These are phyloP conservation scores for Pezicula rhizophila DNA, from an alignment of 2,329 filamentous ascomycete genomes.

Conservation along the genomic window DNA sequence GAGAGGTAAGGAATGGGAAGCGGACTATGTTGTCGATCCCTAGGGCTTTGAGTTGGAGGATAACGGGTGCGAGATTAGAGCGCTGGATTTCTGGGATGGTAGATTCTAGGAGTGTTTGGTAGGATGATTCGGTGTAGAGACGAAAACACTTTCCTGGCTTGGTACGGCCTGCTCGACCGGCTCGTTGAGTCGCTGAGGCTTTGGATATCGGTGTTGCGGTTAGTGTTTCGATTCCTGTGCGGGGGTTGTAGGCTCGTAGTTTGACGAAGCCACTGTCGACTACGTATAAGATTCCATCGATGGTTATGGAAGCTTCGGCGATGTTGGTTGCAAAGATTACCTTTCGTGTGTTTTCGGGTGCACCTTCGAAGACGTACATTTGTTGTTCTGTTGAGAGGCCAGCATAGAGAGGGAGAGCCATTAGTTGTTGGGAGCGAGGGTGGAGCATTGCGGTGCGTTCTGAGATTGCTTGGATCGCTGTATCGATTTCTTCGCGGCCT, in stretches of 20 bases:
- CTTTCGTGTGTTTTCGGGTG: constrained; percentile 77
- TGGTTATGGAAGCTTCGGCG: constrained; percentile 91
- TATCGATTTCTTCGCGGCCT: constrained; percentile 88
- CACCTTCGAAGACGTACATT: constrained; percentile 86
- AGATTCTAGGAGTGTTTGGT: constrained; percentile 57
- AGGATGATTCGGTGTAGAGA: constrained; percentile 76
- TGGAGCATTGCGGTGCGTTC: constrained; percentile 63
- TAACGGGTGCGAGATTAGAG: constrained; percentile 79
- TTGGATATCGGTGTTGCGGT: constrained; percentile 79
- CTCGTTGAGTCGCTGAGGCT: constrained; percentile 85
- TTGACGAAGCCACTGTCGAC: constrained; percentile 91
- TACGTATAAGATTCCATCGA: constrained; percentile 86
- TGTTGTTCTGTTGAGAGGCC: constrained; percentile 87
- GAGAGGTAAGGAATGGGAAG: constrained; percentile 83
- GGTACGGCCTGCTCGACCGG: constrained; percentile 84
- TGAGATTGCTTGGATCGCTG: constrained; percentile 69
- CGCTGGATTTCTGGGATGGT: constrained; percentile 89
- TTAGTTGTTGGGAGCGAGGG: constrained; percentile 51
- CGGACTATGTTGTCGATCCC: constrained; percentile 91
- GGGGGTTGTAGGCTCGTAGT: constrained; percentile 76
- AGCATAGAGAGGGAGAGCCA: constrained; percentile 78
- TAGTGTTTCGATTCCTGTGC: constrained; percentile 80
- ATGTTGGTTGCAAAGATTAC: constrained; percentile 94
- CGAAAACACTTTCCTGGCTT: constrained; percentile 90
- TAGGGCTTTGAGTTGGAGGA: constrained; percentile 88